Evolutionary conservation across 495 filamentous ascomycete genomes (phyloP), one percentile per base, ranked within the genome.

Genomic region (Aspergillus sclerotiicarbonarius): DNA sequence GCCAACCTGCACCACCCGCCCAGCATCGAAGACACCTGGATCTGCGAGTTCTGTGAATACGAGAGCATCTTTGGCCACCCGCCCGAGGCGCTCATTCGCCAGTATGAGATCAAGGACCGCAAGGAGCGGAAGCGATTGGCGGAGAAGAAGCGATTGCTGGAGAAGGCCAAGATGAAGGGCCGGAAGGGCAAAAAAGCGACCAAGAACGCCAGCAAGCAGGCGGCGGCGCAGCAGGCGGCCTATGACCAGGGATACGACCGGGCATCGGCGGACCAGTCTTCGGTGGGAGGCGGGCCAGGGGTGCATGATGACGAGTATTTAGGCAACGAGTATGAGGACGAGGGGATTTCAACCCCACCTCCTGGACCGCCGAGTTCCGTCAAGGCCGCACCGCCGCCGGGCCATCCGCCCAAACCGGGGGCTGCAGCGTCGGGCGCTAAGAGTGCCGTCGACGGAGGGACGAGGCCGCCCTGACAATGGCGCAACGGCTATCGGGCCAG

Each of bases 91-190:
- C 73, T 98, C 51, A 91, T 97, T 57, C 83, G 90, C 37, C 88
- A 92, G 62, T 98, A 97, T 64, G 93, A 98, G 72, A 88, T 92
- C 71, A 96, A 96, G 68, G 93, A 96, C 68, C 85, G 91, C 18
- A 87, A 88, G 54, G 88, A 91, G 68, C 87, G 90, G 41, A 89
- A 91, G 68, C 82, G 87, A 47, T 76, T 91, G 60, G 88, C 88
- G 15, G 91, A 96, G 74, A 90, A 91, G 68, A 83, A 87, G 56
- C 81, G 92, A 29, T 78, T 97, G 44, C 73, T 96, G 51, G 93
- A 98, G 73, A 95, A 96, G 68, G 91, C 94, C 32, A 96, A 96
- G 77, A 92, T 92, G 85, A 96, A 95, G 67, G 89, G 89, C 51
- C 84, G 91, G 33, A 96, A 96, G 79, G 80, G 81, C 35, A 88